These are phyloP conservation scores for Clarkia xantiana DNA, from an alignment of 345 rosid genomes.

Conservation along the genomic window DNA sequence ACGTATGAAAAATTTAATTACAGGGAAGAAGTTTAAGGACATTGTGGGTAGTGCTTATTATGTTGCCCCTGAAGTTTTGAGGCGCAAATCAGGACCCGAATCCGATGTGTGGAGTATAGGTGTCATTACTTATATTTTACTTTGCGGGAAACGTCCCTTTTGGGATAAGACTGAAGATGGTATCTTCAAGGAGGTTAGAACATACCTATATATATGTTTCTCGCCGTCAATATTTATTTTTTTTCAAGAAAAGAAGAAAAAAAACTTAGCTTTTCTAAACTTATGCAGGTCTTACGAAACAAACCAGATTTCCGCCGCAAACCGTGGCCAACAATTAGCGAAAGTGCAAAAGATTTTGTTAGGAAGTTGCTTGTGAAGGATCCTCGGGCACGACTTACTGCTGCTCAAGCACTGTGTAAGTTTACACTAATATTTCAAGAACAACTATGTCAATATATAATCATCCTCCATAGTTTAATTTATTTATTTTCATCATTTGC, in stretches of 20 bases:
- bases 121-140: slow-evolving; percentile 38
- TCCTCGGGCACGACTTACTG: slow-evolving; percentile 83
- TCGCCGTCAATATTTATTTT: not conserved
- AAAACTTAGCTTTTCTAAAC: not conserved
- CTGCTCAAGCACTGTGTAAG: slow-evolving; percentile 60
- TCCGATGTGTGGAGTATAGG: slow-evolving; percentile 53
- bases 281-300: slow-evolving; percentile 30
- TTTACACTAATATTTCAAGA: slow-evolving; percentile 3
- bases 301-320: slow-evolving; percentile 84
- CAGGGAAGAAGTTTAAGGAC: slow-evolving; percentile 42
- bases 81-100: slow-evolving; percentile 40
- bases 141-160: slow-evolving; percentile 43
- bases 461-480: not conserved
- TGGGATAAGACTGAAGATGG: slow-evolving; percentile 54
- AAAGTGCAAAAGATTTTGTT: slow-evolving; percentile 81
- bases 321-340: slow-evolving; percentile 88
- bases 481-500: slow-evolving; percentile 4
- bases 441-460: not conserved
- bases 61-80: slow-evolving; percentile 44
- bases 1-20: not conserved
- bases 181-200: slow-evolving; percentile 38
- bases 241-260: no score
- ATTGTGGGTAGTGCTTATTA: slow-evolving; percentile 60
- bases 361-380: slow-evolving; percentile 88
- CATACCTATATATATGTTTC: not conserved